Evolutionary conservation across 2,329 filamentous ascomycete genomes (phyloP), one percentile per base, ranked within the genome.

Genomic region (Hypoxylon sp.): DNA sequence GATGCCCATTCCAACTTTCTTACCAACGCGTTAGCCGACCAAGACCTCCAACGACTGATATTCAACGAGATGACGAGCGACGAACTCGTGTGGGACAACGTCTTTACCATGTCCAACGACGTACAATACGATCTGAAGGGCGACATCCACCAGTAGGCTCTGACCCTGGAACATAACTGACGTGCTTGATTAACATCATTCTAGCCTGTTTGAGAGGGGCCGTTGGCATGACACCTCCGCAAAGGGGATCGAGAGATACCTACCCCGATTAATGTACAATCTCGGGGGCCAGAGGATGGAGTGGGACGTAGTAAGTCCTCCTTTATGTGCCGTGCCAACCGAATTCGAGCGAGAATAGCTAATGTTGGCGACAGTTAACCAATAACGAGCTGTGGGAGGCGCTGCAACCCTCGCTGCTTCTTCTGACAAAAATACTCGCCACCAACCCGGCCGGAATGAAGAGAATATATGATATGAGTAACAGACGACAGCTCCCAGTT

Each of bases 31-130:
- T 32, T 63, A 13, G 49, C 64, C 4, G 74, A 75, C 46, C 70
- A 74, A 34, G 68, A 74, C 24, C 74, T 62, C 8, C 74, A 76
- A 34, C 70, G 73, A 1, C 0, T 71, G 1, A 0, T 74, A 0
- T 64, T 74, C 8, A 3, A n/a, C 1, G 70, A 69, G n/a, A 1
- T 71, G 49, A 74, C 73, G 17, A 73, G 69, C 0, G 74, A 76
- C 43, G 74, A 76, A 48, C 41, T 74, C 10, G 57, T 73, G 11
- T n/a, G 56, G 2, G 15, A 62, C 1, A 65, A 68, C 20, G 28
- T 66, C 8, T 54, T 69, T 11, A 68, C 59, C 26, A 68, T 70
- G 64, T 62, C 68, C 5, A 37, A 73, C 15, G 50, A 67, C 4
- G 49, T 55, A 4, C n/a, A 6, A 2, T 67, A 52, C 15, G 63